phyloP scores from a whole-genome alignment of 2,329 filamentous ascomycete genomes.

The Sporothrix euskadiensis region DNA sequence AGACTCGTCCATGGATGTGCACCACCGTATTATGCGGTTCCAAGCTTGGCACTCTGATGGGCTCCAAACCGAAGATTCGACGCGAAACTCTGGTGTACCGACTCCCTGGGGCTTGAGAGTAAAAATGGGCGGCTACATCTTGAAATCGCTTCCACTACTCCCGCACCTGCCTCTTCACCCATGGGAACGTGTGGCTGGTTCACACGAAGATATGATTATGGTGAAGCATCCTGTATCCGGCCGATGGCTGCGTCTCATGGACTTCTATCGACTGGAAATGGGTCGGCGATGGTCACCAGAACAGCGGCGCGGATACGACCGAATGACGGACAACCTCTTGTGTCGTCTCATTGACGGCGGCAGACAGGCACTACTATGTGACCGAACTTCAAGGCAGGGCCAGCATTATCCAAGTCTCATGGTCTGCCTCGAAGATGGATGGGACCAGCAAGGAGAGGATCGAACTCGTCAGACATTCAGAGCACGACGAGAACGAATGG shows the following conservation, averaged over 20 bases:
- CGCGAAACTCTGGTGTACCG: background rate
- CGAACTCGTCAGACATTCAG: background rate
- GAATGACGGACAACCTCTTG: background rate
- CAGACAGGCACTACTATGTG: background rate
- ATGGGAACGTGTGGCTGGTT: background rate
- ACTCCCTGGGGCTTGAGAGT: constrained; percentile 21
- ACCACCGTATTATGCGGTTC: constrained; percentile 12
- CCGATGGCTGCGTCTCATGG: constrained; percentile 21
- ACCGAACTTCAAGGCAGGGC: background rate
- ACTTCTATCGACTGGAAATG: constrained; percentile 12
- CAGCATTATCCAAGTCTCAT: background rate
- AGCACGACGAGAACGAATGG: background rate
- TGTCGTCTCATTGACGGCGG: constrained; percentile 15
- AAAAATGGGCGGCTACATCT: background rate
- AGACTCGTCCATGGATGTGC: background rate
- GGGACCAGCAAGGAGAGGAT: background rate
- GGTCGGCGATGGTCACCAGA: background rate
- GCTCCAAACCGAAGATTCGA: background rate
- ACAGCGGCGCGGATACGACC: background rate
- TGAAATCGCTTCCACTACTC: background rate
- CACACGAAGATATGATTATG: background rate
- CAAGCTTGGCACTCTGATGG: background rate
- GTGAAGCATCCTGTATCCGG: background rate
- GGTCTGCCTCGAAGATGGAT: background rate
- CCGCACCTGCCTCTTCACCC: constrained; percentile 16